These are phyloP conservation scores for Conringia planisiliqua DNA, from an alignment of 345 rosid genomes.

Conservation along the genomic window DNA sequence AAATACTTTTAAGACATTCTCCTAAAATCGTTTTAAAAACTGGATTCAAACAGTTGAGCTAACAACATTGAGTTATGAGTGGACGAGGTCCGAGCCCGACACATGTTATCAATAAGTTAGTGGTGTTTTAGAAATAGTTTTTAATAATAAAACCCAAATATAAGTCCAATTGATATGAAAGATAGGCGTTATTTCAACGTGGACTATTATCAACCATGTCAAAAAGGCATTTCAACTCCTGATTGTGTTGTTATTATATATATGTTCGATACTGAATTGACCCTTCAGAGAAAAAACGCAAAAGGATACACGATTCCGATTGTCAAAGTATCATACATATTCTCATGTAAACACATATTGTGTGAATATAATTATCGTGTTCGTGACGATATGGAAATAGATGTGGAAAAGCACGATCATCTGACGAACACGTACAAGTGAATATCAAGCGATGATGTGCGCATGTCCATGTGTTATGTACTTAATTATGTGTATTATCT, in stretches of 20 bases:
- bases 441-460: slow-evolving; percentile 5
- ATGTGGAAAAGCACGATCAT: background rate
- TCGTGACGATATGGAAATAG: background rate
- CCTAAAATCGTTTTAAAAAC: too few species aligned
- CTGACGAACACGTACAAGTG: slow-evolving; percentile 1
- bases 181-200: slow-evolving; percentile 28
- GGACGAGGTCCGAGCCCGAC: background rate
- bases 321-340: background rate
- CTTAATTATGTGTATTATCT: slow-evolving; percentile 1
- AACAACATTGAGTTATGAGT: background rate
- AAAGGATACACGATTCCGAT: slow-evolving; percentile 7
- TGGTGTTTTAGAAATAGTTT: background rate
- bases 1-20: too few species aligned
- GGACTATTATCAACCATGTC: slow-evolving; percentile 25
- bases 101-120: background rate
- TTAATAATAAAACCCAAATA: background rate
- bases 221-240: slow-evolving; percentile 22
- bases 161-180: slow-evolving; percentile 1
- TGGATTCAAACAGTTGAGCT: background rate
- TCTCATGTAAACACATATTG: background rate
- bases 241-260: slow-evolving; percentile 6
- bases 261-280: slow-evolving; percentile 14
- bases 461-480: slow-evolving; percentile 9
- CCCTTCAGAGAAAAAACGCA: background rate
- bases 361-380: background rate